Evolutionary conservation across 2,329 filamentous ascomycete species (phyloP).

Genomic region (Fusarium sororula): DNA sequence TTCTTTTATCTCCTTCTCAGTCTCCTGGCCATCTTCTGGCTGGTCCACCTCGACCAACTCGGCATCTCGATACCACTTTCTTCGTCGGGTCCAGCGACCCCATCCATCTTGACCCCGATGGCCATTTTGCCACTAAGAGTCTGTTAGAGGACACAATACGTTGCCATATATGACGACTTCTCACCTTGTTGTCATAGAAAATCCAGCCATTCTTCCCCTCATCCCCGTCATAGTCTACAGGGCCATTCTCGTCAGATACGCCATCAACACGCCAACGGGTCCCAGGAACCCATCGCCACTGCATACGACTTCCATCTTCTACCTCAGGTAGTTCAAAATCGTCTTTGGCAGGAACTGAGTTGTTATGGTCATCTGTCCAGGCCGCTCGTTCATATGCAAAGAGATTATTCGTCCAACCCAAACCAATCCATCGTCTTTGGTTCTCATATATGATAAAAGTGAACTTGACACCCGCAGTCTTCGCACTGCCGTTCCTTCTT

Average conservation of each 20-base stretch:
- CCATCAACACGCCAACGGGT: conserved; percentile 90
- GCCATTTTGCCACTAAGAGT: conserved; percentile 84
- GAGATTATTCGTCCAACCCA: conserved; percentile 93
- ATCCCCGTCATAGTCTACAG: conserved; percentile 63
- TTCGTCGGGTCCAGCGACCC: conserved; percentile 89
- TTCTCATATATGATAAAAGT: conserved; percentile 98
- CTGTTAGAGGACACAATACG: background rate
- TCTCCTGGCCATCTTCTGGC: conserved; percentile 46
- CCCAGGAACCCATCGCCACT: conserved; percentile 81
- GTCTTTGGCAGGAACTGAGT: conserved; percentile 78
- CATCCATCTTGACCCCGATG: conserved; percentile 87
- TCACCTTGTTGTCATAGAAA: conserved; percentile 96
- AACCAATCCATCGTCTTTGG: conserved; percentile 90
- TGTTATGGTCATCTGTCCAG: conserved; percentile 97
- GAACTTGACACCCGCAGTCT: conserved; percentile 86
- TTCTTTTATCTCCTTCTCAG: conserved; percentile 47
- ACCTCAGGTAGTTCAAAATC: conserved; percentile 70
- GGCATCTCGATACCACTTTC: conserved; percentile 97
- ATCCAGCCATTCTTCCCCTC: conserved; percentile 85
- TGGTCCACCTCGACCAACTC: conserved; percentile 82
- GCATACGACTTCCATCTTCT: conserved; percentile 65
- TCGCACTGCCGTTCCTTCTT: conserved; percentile 51
- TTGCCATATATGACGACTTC: background rate
- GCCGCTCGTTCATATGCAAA: conserved; percentile 89
- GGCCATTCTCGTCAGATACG: conserved; percentile 59